Evolutionary conservation across 2,329 filamentous ascomycete species (phyloP).

Genomic region (Claviceps arundinis): DNA sequence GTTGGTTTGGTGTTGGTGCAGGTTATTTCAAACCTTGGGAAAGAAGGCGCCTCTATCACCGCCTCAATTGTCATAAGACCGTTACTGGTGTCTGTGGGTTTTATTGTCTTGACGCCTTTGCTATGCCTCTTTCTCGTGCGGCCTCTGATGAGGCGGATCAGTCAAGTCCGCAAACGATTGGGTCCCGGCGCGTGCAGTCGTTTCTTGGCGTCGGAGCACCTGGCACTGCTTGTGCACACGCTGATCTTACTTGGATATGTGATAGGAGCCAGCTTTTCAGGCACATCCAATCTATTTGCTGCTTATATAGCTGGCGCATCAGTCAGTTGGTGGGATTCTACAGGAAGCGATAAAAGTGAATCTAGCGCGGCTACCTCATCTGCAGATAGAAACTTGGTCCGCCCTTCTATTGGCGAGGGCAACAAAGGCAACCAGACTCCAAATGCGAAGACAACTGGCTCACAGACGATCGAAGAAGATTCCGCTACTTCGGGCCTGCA

Average conservation of each 20-base stretch:
- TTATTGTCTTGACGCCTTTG: constrained; percentile 34
- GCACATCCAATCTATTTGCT: constrained; percentile 48
- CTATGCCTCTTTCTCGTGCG: constrained; percentile 30
- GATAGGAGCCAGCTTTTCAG: constrained; percentile 41
- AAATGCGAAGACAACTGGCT: not conserved
- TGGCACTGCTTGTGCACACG: constrained; percentile 33
- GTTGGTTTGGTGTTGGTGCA: constrained; percentile 66
- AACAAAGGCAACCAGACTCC: not conserved
- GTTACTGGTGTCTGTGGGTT: constrained; percentile 34
- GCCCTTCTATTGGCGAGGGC: not conserved
- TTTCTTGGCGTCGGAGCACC: constrained; percentile 17
- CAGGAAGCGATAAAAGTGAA: constrained; percentile 14
- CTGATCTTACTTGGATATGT: constrained; percentile 35
- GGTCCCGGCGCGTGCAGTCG: constrained; percentile 10
- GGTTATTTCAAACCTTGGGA: constrained; percentile 53
- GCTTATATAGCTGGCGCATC: constrained; percentile 48
- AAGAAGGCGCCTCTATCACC: constrained; percentile 9
- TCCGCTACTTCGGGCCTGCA: constrained; percentile 3
- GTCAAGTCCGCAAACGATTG: constrained; percentile 14
- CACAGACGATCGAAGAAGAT: not conserved
- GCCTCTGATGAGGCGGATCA: constrained; percentile 26
- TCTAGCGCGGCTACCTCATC: not conserved
- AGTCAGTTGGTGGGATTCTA: constrained; percentile 45
- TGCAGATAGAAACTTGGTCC: not conserved
- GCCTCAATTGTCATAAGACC: constrained; percentile 29